phyloP scores from a whole-genome alignment of 148 eudicot species.

The Silene uniflora region DNA sequence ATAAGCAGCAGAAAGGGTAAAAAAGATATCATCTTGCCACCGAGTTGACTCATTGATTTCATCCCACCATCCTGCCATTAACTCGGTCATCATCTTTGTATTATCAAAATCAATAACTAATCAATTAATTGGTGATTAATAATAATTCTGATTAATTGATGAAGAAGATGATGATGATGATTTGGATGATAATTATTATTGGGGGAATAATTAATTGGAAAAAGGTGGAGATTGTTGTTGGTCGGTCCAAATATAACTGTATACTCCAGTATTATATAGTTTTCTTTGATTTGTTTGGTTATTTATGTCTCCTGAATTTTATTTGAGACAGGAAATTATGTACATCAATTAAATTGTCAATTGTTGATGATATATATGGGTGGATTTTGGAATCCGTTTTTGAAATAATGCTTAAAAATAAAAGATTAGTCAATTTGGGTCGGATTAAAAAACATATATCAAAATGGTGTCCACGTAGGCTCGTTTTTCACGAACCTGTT shows the following conservation, averaged over 20 bases:
- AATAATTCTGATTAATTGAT: background rate
- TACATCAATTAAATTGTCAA: too few species aligned
- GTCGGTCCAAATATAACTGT: background rate
- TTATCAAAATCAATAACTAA: constrained; percentile 10
- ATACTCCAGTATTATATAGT: too few species aligned
- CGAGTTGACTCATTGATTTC: constrained; percentile 44
- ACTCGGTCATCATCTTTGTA: constrained; percentile 16
- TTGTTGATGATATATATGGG: too few species aligned
- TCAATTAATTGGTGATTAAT: background rate
- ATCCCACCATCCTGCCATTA: constrained; percentile 40
- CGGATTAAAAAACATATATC: too few species aligned
- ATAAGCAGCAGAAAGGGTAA: constrained; percentile 52
- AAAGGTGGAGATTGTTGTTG: background rate
- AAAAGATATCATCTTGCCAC: constrained; percentile 59
- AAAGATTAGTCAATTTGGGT: too few species aligned
- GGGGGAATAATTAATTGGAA: background rate
- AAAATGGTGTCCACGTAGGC: too few species aligned
- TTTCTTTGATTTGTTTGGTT: too few species aligned
- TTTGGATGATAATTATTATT: background rate
- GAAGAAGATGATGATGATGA: background rate
- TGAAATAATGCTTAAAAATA: too few species aligned
- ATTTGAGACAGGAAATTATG: background rate
- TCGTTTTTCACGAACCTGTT: too few species aligned
- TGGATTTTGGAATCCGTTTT: too few species aligned
- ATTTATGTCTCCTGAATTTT: background rate